phyloP scores from a whole-genome alignment of 2,329 filamentous ascomycete genomes.

The Colletotrichum tamarilloi region DNA sequence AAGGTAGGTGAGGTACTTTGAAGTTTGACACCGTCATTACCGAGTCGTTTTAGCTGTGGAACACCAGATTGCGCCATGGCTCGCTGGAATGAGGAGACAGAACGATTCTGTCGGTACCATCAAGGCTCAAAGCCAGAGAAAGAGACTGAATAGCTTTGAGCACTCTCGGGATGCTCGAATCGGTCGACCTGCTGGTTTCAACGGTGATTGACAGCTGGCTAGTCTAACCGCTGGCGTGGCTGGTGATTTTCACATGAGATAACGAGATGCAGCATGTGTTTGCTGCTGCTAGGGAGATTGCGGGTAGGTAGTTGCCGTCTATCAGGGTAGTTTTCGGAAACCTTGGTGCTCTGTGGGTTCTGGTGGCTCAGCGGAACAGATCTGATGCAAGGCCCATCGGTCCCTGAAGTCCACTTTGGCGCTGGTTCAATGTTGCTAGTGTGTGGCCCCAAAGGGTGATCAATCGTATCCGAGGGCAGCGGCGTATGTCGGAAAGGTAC shows the following conservation, averaged over 20 bases:
- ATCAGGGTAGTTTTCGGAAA: conserved; percentile 7
- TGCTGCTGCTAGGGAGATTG: conserved; percentile 3
- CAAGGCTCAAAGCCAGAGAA: conserved; percentile 3
- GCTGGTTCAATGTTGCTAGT: not conserved
- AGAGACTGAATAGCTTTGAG: not conserved
- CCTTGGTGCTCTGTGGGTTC: too few relatives aligned
- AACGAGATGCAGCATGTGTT: conserved; percentile 9
- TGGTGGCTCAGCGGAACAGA: not conserved
- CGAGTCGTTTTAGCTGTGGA: not conserved
- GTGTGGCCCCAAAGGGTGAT: not conserved
- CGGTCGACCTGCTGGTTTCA: not conserved
- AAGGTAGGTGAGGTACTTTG: not conserved
- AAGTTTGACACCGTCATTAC: not conserved
- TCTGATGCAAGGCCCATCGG: conserved; percentile 12
- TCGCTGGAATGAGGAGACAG: conserved; percentile 22
- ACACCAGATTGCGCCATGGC: conserved; percentile 31
- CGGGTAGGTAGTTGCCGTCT: not conserved
- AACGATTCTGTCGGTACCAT: conserved; percentile 2
- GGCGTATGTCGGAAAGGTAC: not conserved
- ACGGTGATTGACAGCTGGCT: conserved; percentile 11
- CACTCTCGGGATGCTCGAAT: not conserved
- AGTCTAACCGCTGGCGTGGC: not conserved
- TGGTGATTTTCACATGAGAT: conserved; percentile 25
- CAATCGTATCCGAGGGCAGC: not conserved
- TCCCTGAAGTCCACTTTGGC: not conserved